phyloP scores from a whole-genome alignment of 2,329 filamentous ascomycete species.

The Epichloe uncinata region DNA sequence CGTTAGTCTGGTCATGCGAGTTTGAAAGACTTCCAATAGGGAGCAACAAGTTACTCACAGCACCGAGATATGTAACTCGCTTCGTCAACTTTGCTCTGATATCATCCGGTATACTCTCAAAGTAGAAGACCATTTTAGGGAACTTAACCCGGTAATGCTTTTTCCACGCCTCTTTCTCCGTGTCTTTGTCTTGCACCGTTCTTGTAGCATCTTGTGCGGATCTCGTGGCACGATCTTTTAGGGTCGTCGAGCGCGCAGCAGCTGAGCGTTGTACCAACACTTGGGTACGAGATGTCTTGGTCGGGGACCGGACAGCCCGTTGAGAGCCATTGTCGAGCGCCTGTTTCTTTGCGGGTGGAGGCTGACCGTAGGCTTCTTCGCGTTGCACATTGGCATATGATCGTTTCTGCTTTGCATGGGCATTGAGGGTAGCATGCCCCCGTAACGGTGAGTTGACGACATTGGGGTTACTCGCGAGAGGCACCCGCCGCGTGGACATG shows the following conservation, averaged over 20 bases:
- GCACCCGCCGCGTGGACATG: constrained; percentile 75
- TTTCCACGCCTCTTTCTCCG: constrained; percentile 54
- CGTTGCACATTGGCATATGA: constrained; percentile 59
- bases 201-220: constrained; percentile 8
- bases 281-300: constrained; percentile 23
- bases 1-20: not conserved
- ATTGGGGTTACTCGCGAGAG: constrained; percentile 83
- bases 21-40: not conserved
- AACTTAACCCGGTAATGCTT: constrained; percentile 79
- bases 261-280: constrained; percentile 17
- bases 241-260: constrained; percentile 16
- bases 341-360: constrained; percentile 77
- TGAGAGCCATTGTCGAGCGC: constrained; percentile 54
- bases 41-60: constrained; percentile 42
- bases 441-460: constrained; percentile 85
- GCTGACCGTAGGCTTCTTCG: constrained; percentile 67
- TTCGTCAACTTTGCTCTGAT: constrained; percentile 61
- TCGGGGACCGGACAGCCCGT: constrained; percentile 39
- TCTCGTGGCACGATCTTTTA: constrained; percentile 17
- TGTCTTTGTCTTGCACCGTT: constrained; percentile 23
- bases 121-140: constrained; percentile 89
- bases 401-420: constrained; percentile 59
- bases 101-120: constrained; percentile 79
- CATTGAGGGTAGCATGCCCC: constrained; percentile 38
- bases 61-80: constrained; percentile 67